Conservation (phyloP, 768 basidiomycete genomes). For the Clathrus columnatus region DNA sequence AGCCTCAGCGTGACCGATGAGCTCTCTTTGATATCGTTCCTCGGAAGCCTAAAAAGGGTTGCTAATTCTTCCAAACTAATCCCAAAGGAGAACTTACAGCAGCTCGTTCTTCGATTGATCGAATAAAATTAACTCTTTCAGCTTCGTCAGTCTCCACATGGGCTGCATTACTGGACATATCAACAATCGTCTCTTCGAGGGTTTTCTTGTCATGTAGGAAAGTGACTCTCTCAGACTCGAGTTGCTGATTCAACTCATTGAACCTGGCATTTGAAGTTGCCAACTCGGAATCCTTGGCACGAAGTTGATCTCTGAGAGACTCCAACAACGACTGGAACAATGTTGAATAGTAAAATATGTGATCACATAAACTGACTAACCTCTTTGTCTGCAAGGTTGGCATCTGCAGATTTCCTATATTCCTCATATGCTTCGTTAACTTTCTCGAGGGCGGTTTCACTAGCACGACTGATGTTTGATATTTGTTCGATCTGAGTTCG, state of each 20-base stretch:
- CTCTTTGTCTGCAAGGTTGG: constrained; percentile 57
- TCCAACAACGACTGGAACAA: constrained; percentile 48
- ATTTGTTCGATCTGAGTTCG: constrained; percentile 73
- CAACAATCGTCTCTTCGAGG: constrained; percentile 75
- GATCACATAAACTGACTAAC: constrained; percentile 33
- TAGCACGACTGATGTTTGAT: constrained; percentile 77
- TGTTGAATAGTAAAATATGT: background rate
- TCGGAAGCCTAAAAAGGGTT: constrained; percentile 49
- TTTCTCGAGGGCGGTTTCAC: constrained; percentile 63
- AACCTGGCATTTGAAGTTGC: constrained; percentile 39
- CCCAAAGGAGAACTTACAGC: constrained; percentile 34
- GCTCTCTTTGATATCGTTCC: constrained; percentile 70
- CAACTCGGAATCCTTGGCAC: constrained; percentile 42
- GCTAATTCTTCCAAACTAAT: background rate
- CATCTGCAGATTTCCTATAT: constrained; percentile 65
- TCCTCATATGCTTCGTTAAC: constrained; percentile 71
- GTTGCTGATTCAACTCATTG: constrained; percentile 49
- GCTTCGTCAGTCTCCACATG: constrained; percentile 53
- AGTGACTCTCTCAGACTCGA: constrained; percentile 59
- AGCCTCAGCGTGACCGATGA: constrained; percentile 79
- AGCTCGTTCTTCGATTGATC: constrained; percentile 57
- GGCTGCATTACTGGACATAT: constrained; percentile 68
- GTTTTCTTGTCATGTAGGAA: constrained; percentile 76
- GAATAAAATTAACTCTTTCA: constrained; percentile 57
- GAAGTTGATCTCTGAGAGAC: constrained; percentile 55